phyloP scores from a whole-genome alignment of 2,329 filamentous ascomycete species.

The Fusarium sp. region DNA sequence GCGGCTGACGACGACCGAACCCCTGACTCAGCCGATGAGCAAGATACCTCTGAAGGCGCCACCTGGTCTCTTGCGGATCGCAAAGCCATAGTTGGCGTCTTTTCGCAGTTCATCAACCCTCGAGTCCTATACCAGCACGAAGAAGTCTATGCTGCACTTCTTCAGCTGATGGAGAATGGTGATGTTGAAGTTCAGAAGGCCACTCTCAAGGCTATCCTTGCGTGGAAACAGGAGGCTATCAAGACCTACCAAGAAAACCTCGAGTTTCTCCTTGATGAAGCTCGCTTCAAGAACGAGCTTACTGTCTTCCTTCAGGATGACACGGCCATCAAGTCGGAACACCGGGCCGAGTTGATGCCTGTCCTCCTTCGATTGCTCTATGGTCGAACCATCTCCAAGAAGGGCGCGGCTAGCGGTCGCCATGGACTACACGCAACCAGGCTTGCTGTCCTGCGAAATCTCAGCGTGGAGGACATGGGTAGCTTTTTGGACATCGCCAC shows the following conservation, averaged over 20 bases:
- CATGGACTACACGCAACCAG: constrained; percentile 85
- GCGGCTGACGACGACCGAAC: constrained; percentile 64
- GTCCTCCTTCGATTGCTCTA: constrained; percentile 89
- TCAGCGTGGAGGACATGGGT: constrained; percentile 80
- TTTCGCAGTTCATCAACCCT: constrained; percentile 88
- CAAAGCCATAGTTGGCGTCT: constrained; percentile 83
- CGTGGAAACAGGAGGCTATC: constrained; percentile 87
- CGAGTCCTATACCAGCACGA: constrained; percentile 82
- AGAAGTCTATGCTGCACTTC: constrained; percentile 80
- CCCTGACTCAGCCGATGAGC: constrained; percentile 49
- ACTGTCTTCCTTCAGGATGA: constrained; percentile 85
- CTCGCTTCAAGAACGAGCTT: constrained; percentile 93
- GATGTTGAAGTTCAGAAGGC: constrained; percentile 90
- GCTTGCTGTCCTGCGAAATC: constrained; percentile 82
- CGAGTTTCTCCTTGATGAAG: constrained; percentile 88
- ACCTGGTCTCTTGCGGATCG: constrained; percentile 83
- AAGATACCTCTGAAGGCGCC: constrained; percentile 50
- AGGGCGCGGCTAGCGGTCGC: constrained; percentile 79
- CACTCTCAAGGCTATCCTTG: constrained; percentile 84
- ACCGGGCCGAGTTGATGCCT: constrained; percentile 82
- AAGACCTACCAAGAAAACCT: constrained; percentile 86
- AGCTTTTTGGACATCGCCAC: constrained; percentile 86
- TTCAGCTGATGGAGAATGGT: constrained; percentile 85
- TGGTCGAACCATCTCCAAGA: constrained; percentile 86
- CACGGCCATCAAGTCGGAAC: constrained; percentile 77